phyloP scores from a whole-genome alignment of 495 filamentous ascomycete genomes.

The Penicillium cataractarum region DNA sequence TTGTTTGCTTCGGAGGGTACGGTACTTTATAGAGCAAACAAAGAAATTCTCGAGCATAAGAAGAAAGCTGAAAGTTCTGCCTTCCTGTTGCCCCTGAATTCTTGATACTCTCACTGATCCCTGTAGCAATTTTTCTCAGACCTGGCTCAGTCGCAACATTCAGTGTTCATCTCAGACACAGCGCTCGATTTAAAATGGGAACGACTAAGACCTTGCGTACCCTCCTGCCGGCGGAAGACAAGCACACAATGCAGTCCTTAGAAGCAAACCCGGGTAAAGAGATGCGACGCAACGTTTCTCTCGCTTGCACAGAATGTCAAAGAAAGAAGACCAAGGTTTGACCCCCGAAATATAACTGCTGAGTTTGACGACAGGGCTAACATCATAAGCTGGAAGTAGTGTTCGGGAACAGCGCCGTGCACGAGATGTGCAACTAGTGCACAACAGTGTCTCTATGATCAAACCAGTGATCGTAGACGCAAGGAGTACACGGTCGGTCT shows the following conservation, averaged over 20 bases:
- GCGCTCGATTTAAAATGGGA: not conserved
- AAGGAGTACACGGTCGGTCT: slow-evolving; percentile 18
- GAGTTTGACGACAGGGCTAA: not conserved
- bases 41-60: not conserved
- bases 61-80: not conserved
- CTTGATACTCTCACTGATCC: not conserved
- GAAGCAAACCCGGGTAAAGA: not conserved
- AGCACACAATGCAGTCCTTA: not conserved
- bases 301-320: slow-evolving; percentile 6
- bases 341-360: not conserved
- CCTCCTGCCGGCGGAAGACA: not conserved
- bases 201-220: not conserved
- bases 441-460: slow-evolving; percentile 11
- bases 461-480: slow-evolving; percentile 11
- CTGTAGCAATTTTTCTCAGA: not conserved
- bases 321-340: slow-evolving; percentile 5
- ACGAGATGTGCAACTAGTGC: slow-evolving; percentile 9
- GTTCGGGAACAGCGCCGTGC: slow-evolving; percentile 15
- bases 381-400: not conserved
- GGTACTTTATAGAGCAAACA: too few relatives aligned
- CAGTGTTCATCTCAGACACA: not conserved
- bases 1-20: too few relatives aligned
- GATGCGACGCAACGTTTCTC: not conserved
- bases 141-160: not conserved
- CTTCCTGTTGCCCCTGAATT: not conserved